These are phyloP conservation scores for Jaminaea rosea DNA, from an alignment of 1,284 basidiomycete species.

Conservation along the genomic window DNA sequence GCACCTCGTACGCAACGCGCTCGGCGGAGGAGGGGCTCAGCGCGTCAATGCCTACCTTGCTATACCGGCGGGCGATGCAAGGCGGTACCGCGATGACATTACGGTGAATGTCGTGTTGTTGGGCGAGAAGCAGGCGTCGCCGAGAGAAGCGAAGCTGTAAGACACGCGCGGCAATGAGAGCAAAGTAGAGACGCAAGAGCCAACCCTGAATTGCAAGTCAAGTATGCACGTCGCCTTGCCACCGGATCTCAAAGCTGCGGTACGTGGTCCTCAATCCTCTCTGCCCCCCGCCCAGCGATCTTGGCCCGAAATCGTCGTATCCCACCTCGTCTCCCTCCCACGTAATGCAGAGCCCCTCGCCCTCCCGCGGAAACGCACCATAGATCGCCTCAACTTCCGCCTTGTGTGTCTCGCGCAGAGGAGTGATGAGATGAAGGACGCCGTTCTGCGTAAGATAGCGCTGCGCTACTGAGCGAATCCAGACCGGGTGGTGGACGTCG, in stretches of 20 bases:
- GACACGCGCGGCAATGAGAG: neutral
- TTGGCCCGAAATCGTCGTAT: slow-evolving; percentile 29
- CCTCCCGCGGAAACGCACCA: slow-evolving; percentile 12
- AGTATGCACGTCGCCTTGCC: slow-evolving; percentile 6
- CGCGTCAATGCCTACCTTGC: slow-evolving; percentile 66
- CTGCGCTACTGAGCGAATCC: slow-evolving; percentile 34
- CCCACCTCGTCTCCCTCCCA: slow-evolving; percentile 15
- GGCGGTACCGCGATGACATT: slow-evolving; percentile 44
- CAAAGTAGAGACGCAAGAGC: neutral
- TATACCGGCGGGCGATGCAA: slow-evolving; percentile 69
- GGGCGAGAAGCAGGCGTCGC: neutral
- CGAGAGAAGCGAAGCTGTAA: neutral
- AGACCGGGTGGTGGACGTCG: slow-evolving; percentile 29
- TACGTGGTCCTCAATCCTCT: slow-evolving; percentile 8
- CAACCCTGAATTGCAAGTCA: neutral
- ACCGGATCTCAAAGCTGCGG: slow-evolving; percentile 17
- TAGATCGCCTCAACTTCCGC: slow-evolving; percentile 31
- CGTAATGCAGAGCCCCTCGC: slow-evolving; percentile 11
- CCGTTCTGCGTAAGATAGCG: slow-evolving; percentile 8
- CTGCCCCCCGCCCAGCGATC: slow-evolving; percentile 4
- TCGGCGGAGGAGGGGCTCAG: slow-evolving; percentile 71
- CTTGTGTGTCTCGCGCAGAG: slow-evolving; percentile 26
- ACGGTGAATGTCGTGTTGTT: slow-evolving; percentile 11
- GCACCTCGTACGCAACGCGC: slow-evolving; percentile 86
- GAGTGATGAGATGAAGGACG: slow-evolving; percentile 30